Evolutionary conservation across 2,329 filamentous ascomycete species (phyloP), one percentile per base, ranked within the genome.

Genomic region (Hirsutella minnesotensis): DNA sequence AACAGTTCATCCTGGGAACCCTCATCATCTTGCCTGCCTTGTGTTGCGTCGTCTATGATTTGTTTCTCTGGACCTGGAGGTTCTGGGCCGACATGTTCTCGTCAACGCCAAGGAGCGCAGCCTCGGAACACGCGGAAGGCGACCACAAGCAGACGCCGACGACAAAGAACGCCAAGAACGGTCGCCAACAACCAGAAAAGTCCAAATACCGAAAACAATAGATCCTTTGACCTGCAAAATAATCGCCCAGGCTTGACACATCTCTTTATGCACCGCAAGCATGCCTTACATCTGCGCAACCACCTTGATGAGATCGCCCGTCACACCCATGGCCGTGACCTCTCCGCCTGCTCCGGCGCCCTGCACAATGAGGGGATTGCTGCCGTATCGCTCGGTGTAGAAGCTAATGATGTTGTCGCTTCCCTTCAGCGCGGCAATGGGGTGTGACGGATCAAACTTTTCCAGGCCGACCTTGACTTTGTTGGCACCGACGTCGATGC

Each of bases 391-490:
- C 72, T 94, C 84, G 5, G 92, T 98, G 67, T 95, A 94, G 72
- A 98, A 95, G 70, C 83, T 94, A 60, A 98, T 95, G 61, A 98
- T 94, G 70, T 98, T 98, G 62, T 96, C 92, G 63, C 89, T 96
- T 30, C 92, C 92, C 75, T 95, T 94, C 45, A 98, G 73, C 39
- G 85, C 83, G 13, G 92, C 92, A 66, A 98, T 95, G 12, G 92
- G 86, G 58, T 94, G 87, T 47, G 83, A 85, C 53, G 78, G 79
- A 51, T 94, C 88, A 53, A 88, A 89, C 66, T 83, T 86, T 72
- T 95, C 83, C 50, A 98, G 67, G 3, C 92, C 90, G 45, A 98
- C 92, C 70, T 89, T 94, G 61, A 96, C 84, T 53, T 80, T 69
- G 60, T 86, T 83, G 47, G 73, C 75, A n/a, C 69, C 73, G 36